phyloP scores from a whole-genome alignment of 202 grass and related monocot genomes.

The Brachypodium distachyon region DNA sequence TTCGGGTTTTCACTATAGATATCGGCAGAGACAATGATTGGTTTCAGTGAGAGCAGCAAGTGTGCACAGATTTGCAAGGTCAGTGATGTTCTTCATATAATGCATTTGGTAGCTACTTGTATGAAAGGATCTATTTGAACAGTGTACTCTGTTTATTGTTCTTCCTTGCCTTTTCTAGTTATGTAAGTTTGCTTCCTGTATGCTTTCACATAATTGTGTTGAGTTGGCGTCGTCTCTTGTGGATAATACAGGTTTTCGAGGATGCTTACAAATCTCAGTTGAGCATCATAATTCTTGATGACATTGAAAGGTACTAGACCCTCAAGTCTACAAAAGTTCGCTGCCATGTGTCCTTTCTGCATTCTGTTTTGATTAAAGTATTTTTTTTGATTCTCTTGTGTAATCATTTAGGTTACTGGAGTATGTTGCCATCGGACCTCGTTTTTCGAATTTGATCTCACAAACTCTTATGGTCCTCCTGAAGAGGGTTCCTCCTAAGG shows the following conservation, averaged over 20 bases:
- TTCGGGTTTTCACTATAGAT: constrained; percentile 37
- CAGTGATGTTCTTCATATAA: constrained; percentile 10
- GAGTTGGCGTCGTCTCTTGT: neutral
- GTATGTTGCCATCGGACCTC: constrained; percentile 88
- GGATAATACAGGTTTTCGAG: constrained; percentile 78
- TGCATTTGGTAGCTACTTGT: neutral
- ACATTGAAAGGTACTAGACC: constrained; percentile 81
- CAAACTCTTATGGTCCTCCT: constrained; percentile 86
- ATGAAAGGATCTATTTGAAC: constrained; percentile 4
- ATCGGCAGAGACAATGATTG: constrained; percentile 95
- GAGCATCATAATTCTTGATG: constrained; percentile 98
- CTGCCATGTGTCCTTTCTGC: neutral
- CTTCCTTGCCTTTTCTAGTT: neutral
- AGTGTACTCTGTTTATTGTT: neutral
- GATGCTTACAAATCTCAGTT: constrained; percentile 98
- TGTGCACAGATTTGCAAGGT: constrained; percentile 93
- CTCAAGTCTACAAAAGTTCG: constrained; percentile 8
- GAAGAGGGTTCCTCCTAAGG: constrained; percentile 96
- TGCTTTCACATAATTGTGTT: constrained; percentile 7
- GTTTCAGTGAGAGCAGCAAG: constrained; percentile 87
- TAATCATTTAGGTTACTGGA: constrained; percentile 75
- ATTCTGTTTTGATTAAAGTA: constrained; percentile 15
- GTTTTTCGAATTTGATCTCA: constrained; percentile 90
- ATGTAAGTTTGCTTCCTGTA: neutral
- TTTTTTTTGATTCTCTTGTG: neutral